phyloP scores from a whole-genome alignment of 2,329 filamentous ascomycete genomes.

The Penicillium sp. region DNA sequence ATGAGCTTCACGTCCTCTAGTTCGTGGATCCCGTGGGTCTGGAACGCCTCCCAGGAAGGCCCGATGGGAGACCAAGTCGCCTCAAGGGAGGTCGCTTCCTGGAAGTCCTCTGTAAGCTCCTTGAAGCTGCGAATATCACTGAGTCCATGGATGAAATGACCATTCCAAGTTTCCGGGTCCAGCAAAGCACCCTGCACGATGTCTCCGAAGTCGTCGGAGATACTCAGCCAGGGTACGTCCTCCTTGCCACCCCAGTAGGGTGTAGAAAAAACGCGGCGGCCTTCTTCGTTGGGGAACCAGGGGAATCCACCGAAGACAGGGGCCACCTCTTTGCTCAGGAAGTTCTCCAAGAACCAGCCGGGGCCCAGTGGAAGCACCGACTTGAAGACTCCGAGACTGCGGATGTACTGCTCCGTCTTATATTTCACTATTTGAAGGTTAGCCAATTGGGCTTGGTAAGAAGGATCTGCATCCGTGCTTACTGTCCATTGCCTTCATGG shows the following conservation, averaged over 20 bases:
- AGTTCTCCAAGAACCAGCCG: slow-evolving; percentile 52
- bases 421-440: slow-evolving; percentile 33
- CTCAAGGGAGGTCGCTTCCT: neutral
- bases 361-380: slow-evolving; percentile 42
- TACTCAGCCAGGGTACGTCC: slow-evolving; percentile 45
- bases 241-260: slow-evolving; percentile 48
- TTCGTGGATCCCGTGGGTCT: slow-evolving; percentile 36
- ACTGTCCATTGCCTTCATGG: slow-evolving; percentile 42
- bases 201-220: slow-evolving; percentile 51
- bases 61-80: slow-evolving; percentile 1
- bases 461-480: slow-evolving; percentile 12
- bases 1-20: slow-evolving; percentile 44
- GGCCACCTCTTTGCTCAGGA: slow-evolving; percentile 40
- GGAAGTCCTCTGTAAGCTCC: neutral
- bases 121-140: slow-evolving; percentile 3
- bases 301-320: slow-evolving; percentile 50
- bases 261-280: slow-evolving; percentile 39
- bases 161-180: slow-evolving; percentile 29
- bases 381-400: slow-evolving; percentile 37
- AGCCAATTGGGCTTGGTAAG: too few relatives aligned
- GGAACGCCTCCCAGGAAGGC: slow-evolving; percentile 38
- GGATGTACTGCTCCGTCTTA: slow-evolving; percentile 44
- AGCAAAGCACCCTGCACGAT: slow-evolving; percentile 52
- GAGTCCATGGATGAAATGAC: slow-evolving; percentile 1
- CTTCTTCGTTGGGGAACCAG: slow-evolving; percentile 39